Base-by-base conservation (phyloP, 495 filamentous ascomycete species). In the Aspergillus ellipticus region DNA sequence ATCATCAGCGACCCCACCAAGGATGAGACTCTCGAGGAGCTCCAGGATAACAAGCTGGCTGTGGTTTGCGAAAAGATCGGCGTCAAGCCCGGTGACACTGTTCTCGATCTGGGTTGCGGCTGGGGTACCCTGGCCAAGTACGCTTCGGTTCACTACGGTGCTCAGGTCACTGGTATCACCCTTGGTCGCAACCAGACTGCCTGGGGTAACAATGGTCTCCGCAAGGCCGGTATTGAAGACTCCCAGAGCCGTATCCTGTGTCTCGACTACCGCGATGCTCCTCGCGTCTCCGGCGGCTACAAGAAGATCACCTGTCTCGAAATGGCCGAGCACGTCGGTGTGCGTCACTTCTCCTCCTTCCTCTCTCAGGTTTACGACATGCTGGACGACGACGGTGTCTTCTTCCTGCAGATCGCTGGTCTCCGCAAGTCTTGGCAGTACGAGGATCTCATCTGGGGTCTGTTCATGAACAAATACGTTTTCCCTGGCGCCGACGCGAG, bases 391-490 rank as follows among this genome's bases (percentile, higher is more conserved):
- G 83, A 88, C 55, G 85, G 85, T 58, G 78, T 84, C 42, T 88
- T 88, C 75, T 87, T 87, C 77, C 71, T 88, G 53, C 85, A 88
- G 65, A 87, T 87, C 54, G 85, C 85, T 61, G 85, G 85, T 66
- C 70, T 88, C 46, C 75, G 85, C 54, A 87, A 86, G 70, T 74
- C 74, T 55, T 88, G 85, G 85, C 85, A 88, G 65, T 88, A 86
- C 61, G 85, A 88, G 74, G 85, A 88, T 67, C 75, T 88, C 19
- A 85, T 86, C 65, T 88, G 85, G 85, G 85, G 85, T 61, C 74
- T 88, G 9, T 88, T 87, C 76, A 88, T 88, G 85, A 88, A 87
- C 78, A 87, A 88, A 68, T 87, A 88, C 68, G 76, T 88, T 65
- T 88, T 88, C 76, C 85, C 85, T 16, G 85, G 85, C 56, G 85